phyloP scores from a whole-genome alignment of 129 eudicot genomes.

The Saussurea involucrata region DNA sequence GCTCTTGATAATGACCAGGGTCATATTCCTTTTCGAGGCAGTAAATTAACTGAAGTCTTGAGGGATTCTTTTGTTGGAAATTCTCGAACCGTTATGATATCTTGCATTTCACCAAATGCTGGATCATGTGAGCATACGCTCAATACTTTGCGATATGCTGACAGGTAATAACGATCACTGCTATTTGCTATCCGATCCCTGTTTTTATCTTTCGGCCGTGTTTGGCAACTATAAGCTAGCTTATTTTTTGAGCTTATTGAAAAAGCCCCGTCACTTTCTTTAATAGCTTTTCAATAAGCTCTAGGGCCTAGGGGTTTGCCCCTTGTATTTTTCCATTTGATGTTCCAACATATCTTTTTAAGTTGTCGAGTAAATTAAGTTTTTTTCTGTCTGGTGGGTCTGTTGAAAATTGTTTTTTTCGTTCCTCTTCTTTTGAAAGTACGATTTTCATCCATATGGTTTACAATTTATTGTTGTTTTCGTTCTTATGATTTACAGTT shows the following conservation, averaged over 20 bases:
- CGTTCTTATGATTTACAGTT: too few relatives aligned
- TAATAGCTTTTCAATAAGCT: not conserved
- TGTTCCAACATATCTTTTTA: not conserved
- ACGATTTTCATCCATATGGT: too few relatives aligned
- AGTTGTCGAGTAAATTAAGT: not conserved
- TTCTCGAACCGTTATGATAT: constrained; percentile 92
- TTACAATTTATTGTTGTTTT: too few relatives aligned
- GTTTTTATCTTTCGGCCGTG: not conserved
- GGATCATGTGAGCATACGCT: constrained; percentile 99
- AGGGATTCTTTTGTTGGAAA: constrained; percentile 98
- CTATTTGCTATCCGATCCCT: not conserved
- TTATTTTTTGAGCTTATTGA: not conserved
- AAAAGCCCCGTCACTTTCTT: not conserved
- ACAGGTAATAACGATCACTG: constrained; percentile 48
- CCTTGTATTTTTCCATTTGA: not conserved
- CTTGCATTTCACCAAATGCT: constrained; percentile 93
- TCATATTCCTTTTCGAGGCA: constrained; percentile 97
- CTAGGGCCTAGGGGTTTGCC: not conserved
- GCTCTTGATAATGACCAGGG: constrained; percentile 98
- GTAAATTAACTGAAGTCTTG: constrained; percentile 95
- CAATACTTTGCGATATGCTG: constrained; percentile 93
- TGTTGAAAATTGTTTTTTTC: too few relatives aligned
- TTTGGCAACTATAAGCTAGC: not conserved
- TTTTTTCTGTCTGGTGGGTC: too few relatives aligned
- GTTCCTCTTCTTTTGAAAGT: too few relatives aligned